Percentiles rank a stretch among this genome's conserved stretches.
These are phyloP conservation scores for Pythium diclinum DNA, from an alignment of 352 stramenopile genomes.

Conservation along the genomic window DNA sequence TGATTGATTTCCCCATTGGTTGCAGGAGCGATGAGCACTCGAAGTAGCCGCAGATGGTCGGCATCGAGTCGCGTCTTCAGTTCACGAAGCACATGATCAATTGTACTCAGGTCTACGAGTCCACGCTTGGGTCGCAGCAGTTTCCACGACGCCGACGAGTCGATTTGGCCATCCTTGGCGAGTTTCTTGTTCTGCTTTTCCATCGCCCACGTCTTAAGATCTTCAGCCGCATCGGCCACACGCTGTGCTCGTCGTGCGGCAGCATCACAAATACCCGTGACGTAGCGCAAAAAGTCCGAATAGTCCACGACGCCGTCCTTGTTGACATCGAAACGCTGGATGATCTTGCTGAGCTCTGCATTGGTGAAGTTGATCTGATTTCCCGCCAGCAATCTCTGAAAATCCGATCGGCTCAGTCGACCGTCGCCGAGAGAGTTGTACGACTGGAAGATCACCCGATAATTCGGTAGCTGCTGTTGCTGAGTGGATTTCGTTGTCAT, in stretches of 20 bases:
- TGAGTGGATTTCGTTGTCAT: slow-evolving; percentile 59
- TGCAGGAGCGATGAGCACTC: slow-evolving; percentile 57
- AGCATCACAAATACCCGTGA: slow-evolving; percentile 71
- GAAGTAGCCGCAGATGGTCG: slow-evolving; percentile 51
- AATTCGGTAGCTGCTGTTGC: slow-evolving; percentile 60
- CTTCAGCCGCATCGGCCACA: slow-evolving; percentile 60
- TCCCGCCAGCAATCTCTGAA: slow-evolving; percentile 62
- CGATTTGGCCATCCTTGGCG: slow-evolving; percentile 75
- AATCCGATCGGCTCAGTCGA: slow-evolving; percentile 62
- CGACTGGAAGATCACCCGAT: slow-evolving; percentile 71
- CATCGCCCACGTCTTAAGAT: slow-evolving; percentile 63
- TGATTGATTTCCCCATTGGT: slow-evolving; percentile 67
- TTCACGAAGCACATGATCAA: slow-evolving; percentile 67
- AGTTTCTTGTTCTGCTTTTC: slow-evolving; percentile 78
- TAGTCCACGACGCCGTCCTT: slow-evolving; percentile 77
- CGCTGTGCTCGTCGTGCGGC: slow-evolving; percentile 47
- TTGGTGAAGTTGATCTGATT: slow-evolving; percentile 76
- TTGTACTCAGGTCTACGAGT: slow-evolving; percentile 42
- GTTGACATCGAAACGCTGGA: slow-evolving; percentile 79
- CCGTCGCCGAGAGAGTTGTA: slow-evolving; percentile 72
- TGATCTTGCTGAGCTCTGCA: slow-evolving; percentile 69
- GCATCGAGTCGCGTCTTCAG: slow-evolving; percentile 47
- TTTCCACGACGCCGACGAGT: slow-evolving; percentile 71
- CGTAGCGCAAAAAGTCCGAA: slow-evolving; percentile 71
- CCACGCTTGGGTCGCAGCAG: slow-evolving; percentile 57